Base-by-base conservation (phyloP, 2,329 filamentous ascomycete species). In the Trichoderma lentiforme region DNA sequence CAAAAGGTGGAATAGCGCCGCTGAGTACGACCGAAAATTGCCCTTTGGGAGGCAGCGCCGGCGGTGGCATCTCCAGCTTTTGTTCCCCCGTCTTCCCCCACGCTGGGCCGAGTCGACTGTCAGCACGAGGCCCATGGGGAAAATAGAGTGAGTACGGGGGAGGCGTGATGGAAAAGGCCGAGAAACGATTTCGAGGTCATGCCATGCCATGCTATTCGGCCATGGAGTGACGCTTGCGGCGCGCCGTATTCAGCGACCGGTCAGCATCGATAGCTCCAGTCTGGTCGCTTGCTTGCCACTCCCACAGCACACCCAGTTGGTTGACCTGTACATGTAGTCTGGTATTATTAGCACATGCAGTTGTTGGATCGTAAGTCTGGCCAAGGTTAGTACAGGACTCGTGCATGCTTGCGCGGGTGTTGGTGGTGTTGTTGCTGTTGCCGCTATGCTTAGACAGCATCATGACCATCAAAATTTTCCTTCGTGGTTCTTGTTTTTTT, bases 1-100 rank as follows among this genome's bases (percentile, higher is more conserved):
- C 36, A 58, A 58, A 67, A 58, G 51, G 53, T 74, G 74, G 73
- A 71, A 74, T 78, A 78, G 78, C 76, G 78, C 72, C 58, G 71
- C 74, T 72, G 75, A 80, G 77, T 80, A 80, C 76, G 75, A 78
- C 79, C 79, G 79, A 80, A 78, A 76, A 78, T 78, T 75, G 73
- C 77, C 79, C 77, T 78, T 80, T 75, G 72, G 75, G 73, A 73
- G 51, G 65, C 63, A 58, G 70, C 64, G 73, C 74, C 71, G 71
- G 67, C 67, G 28, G 70, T 64, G 58, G 51, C 51, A 43, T 62
- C 63, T 67, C 63, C 70, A 68, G 72, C 62, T 71, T 63, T 63
- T 72, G 32, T 28, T 43, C 39, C 66, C 71, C 21, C 60, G 43
- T 60, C 39, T 62, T 68, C 64, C 70, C 56, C 70, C 70, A 64